These are phyloP conservation scores for Fraxinus ornus DNA, from an alignment of 305 asterid species.

Conservation along the genomic window DNA sequence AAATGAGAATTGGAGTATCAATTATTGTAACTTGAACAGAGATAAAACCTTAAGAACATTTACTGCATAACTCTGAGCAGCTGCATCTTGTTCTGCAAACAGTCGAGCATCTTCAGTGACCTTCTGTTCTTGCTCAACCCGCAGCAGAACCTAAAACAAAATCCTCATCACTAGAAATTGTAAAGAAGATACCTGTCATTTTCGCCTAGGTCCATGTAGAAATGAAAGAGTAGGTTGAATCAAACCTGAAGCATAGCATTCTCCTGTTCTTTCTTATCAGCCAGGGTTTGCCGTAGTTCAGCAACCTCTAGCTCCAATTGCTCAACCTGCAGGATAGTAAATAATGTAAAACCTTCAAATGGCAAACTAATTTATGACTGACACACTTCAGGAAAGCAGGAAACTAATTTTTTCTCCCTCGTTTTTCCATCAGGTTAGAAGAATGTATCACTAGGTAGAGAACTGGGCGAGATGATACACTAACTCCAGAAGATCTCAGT, in stretches of 20 bases:
- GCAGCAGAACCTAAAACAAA: conserved; percentile 65
- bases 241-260: conserved; percentile 81
- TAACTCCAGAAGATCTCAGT: background rate
- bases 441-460: background rate
- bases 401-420: conserved; percentile 16
- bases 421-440: background rate
- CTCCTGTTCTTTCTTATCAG: conserved; percentile 73
- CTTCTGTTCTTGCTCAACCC: conserved; percentile 91
- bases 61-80: conserved; percentile 58
- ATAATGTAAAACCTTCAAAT: background rate
- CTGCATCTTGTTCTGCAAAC: conserved; percentile 75
- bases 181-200: conserved; percentile 17
- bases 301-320: conserved; percentile 72
- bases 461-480: background rate
- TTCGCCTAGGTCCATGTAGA: conserved; percentile 9
- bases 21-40: background rate
- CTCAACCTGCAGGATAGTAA: conserved; percentile 58
- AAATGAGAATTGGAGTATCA: conserved; percentile 12
- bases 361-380: background rate
- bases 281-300: conserved; percentile 60
- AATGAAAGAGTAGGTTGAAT: conserved; percentile 15
- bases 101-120: conserved; percentile 76
- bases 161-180: conserved; percentile 24
- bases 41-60: conserved; percentile 62
- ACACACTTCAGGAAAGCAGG: background rate